Conservation (phyloP, 1,139 yeast genomes). For the Saccharomyces hybrid region DNA sequence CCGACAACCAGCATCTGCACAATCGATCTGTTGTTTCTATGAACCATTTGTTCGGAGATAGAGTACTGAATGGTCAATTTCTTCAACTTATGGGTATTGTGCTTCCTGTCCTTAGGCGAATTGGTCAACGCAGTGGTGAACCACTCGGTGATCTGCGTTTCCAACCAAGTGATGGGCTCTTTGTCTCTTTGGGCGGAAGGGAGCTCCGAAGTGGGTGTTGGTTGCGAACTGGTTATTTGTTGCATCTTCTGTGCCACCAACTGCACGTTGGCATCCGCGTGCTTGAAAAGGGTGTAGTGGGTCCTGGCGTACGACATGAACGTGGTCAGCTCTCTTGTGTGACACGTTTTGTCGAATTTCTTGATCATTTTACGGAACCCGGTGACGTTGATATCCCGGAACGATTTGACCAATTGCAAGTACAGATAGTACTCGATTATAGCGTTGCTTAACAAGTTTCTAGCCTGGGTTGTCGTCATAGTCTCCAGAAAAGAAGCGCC, state of each 20-base stretch:
- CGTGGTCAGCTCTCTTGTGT: conserved; percentile 38
- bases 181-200: conserved; percentile 7
- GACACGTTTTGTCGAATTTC: conserved; percentile 64
- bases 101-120: conserved; percentile 33
- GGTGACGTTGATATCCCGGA: conserved; percentile 68
- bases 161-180: conserved; percentile 34
- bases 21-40: conserved; percentile 28
- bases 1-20: conserved; percentile 52
- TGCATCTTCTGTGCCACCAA: conserved; percentile 22
- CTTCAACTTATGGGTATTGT: conserved; percentile 24
- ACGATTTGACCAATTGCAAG: conserved; percentile 69
- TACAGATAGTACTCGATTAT: conserved; percentile 72
- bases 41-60: conserved; percentile 29
- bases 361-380: conserved; percentile 85
- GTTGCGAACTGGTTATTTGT: conserved; percentile 9
- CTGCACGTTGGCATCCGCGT: conserved; percentile 22
- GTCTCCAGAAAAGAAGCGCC: background rate
- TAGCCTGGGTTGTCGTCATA: conserved; percentile 41
- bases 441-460: conserved; percentile 69
- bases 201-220: background rate
- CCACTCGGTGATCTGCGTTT: conserved; percentile 72
- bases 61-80: conserved; percentile 29
- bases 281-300: conserved; percentile 24
- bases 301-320: conserved; percentile 44
- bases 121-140: conserved; percentile 48